Percentiles rank a stretch among this genome's conserved stretches.
These are phyloP conservation scores for Colletotrichum sublineola DNA, from an alignment of 2,329 filamentous ascomycete species.

Conservation along the genomic window DNA sequence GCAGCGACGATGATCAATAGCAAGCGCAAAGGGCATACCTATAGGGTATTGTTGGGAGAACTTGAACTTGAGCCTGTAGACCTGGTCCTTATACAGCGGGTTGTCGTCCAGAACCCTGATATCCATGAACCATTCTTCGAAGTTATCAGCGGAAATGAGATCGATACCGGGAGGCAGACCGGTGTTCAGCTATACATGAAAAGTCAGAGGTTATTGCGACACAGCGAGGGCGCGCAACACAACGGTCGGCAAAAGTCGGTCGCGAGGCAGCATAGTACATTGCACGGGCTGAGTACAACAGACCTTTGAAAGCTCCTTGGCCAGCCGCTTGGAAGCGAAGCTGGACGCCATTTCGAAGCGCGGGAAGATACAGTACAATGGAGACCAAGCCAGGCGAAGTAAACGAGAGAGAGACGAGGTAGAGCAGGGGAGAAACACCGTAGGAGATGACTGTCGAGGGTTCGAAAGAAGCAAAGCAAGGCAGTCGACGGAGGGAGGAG, in stretches of 20 bases:
- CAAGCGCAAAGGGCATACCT: slow-evolving; percentile 65
- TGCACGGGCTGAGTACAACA: slow-evolving; percentile 23
- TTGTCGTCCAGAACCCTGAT: slow-evolving; percentile 92
- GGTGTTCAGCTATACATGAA: slow-evolving; percentile 50
- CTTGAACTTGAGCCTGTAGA: slow-evolving; percentile 87
- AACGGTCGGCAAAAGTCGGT: slow-evolving; percentile 6
- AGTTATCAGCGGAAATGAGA: slow-evolving; percentile 83
- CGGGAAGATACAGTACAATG: neutral
- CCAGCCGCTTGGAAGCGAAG: slow-evolving; percentile 68
- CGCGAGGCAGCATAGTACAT: neutral
- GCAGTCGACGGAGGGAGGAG: slow-evolving; percentile 20
- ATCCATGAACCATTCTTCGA: slow-evolving; percentile 93
- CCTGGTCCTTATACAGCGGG: slow-evolving; percentile 85
- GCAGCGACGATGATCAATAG: neutral
- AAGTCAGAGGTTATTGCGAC: slow-evolving; percentile 23
- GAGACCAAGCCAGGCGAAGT: slow-evolving; percentile 1
- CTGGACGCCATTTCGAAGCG: slow-evolving; percentile 54
- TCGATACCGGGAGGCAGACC: slow-evolving; percentile 78
- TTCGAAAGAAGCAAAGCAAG: slow-evolving; percentile 12
- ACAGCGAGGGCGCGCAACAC: slow-evolving; percentile 13
- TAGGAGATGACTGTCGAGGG: slow-evolving; percentile 16
- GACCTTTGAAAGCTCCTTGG: slow-evolving; percentile 72
- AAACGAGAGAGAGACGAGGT: neutral
- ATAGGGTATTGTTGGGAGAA: slow-evolving; percentile 92
- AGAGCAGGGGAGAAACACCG: slow-evolving; percentile 9